Evolutionary conservation across 257 asterid genomes (phyloP).

Genomic region (Vinca minor): DNA sequence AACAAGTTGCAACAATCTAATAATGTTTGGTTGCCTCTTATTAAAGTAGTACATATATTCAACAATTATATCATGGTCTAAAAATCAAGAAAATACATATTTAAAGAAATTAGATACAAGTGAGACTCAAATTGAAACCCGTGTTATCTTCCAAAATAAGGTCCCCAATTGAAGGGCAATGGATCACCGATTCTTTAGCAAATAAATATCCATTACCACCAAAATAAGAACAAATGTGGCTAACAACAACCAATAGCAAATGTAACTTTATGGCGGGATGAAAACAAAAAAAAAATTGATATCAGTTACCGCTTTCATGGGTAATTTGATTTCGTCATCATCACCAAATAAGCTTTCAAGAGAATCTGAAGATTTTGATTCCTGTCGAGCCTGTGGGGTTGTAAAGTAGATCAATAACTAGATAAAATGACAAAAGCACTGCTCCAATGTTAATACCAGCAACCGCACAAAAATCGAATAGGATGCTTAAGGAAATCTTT

Average conservation of each 20-base stretch:
- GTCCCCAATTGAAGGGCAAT: background rate
- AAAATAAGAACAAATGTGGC: background rate
- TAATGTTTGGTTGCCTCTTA: background rate
- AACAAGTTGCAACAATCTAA: background rate
- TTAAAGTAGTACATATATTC: background rate
- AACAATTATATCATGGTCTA: background rate
- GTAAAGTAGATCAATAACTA: constrained; percentile 16
- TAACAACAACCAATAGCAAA: background rate
- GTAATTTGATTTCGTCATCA: constrained; percentile 22
- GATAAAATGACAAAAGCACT: background rate
- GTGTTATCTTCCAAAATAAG: background rate
- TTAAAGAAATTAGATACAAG: background rate
- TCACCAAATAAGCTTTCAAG: constrained; percentile 35
- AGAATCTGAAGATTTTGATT: constrained; percentile 44
- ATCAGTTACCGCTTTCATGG: constrained; percentile 48
- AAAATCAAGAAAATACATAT: background rate
- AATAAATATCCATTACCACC: background rate
- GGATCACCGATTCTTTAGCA: background rate
- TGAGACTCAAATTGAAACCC: background rate
- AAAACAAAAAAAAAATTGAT: no score
- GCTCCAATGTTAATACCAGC: no score
- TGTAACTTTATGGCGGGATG: background rate
- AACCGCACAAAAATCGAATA: no score
- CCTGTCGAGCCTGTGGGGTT: constrained; percentile 37
- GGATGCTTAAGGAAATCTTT: no score